phyloP scores from a whole-genome alignment of 805 yeast species.

The Candida namnaoensis region DNA sequence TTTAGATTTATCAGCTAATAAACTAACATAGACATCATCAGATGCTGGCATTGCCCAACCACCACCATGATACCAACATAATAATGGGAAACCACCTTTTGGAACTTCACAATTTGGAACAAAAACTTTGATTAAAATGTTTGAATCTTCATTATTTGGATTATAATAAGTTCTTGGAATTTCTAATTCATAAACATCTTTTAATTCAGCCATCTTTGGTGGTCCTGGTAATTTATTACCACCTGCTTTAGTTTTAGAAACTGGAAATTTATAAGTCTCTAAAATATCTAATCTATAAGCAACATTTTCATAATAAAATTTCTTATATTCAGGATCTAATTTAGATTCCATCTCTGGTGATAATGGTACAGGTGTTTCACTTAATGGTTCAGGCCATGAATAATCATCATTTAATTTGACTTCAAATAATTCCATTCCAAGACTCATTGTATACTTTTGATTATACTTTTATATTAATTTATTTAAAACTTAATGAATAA shows the following conservation, averaged over 20 bases:
- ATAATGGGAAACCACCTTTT: slow-evolving; percentile 26
- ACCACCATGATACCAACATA: slow-evolving; percentile 35
- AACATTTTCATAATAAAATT: slow-evolving; percentile 22
- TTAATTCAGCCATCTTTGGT: slow-evolving; percentile 20
- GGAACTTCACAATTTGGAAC: slow-evolving; percentile 28
- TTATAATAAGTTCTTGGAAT: slow-evolving; percentile 22
- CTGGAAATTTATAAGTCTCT: slow-evolving; percentile 27
- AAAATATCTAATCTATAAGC: slow-evolving; percentile 14
- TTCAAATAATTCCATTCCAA: slow-evolving; percentile 13
- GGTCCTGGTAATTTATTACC: slow-evolving; percentile 36
- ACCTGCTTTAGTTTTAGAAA: slow-evolving; percentile 19
- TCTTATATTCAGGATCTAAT: slow-evolving; percentile 29
- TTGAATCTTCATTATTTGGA: background rate
- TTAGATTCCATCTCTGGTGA: slow-evolving; percentile 19
- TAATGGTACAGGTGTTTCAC: slow-evolving; percentile 21
- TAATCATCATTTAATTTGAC: slow-evolving; percentile 14
- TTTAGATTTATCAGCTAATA: slow-evolving; percentile 25
- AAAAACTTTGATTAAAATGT: slow-evolving; percentile 23
- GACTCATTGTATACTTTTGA: slow-evolving; percentile 10
- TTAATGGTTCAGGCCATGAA: slow-evolving; percentile 20
- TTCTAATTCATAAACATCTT: slow-evolving; percentile 19
- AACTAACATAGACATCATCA: slow-evolving; percentile 30
- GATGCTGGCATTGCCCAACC: slow-evolving; percentile 35
- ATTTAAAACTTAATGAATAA: too few relatives aligned
- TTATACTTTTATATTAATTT: too few relatives aligned